These are phyloP conservation scores for Arachis stenosperma DNA, from an alignment of 306 rosid genomes.

Conservation along the genomic window DNA sequence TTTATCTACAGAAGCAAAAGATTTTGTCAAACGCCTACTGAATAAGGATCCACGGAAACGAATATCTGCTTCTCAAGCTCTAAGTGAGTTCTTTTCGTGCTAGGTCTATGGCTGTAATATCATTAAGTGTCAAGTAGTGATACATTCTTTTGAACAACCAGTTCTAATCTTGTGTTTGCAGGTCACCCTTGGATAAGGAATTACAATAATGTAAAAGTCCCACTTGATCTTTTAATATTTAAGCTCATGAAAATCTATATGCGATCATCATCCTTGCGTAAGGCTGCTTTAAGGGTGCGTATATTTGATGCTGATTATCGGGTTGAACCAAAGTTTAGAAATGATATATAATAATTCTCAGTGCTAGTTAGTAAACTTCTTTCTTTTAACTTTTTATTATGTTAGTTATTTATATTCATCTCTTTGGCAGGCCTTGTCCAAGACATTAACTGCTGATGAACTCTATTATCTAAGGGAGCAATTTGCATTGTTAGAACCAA, in stretches of 20 bases:
- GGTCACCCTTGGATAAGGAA: slow-evolving; percentile 97
- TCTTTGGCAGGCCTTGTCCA: slow-evolving; percentile 82
- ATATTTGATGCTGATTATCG: slow-evolving; percentile 30
- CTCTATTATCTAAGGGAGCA: slow-evolving; percentile 88
- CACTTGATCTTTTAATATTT: slow-evolving; percentile 83
- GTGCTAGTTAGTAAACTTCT: neutral
- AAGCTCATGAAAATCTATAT: slow-evolving; percentile 83
- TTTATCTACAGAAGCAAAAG: slow-evolving; percentile 82
- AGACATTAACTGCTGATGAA: slow-evolving; percentile 89
- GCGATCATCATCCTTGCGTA: slow-evolving; percentile 94
- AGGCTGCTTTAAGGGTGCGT: slow-evolving; percentile 97
- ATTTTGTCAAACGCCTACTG: slow-evolving; percentile 89
- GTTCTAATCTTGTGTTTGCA: slow-evolving; percentile 52
- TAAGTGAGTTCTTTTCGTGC: slow-evolving; percentile 62
- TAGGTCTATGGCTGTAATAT: slow-evolving; percentile 27
- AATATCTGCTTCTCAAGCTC: slow-evolving; percentile 94
- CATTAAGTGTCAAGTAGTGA: slow-evolving; percentile 27
- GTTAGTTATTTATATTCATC: slow-evolving; percentile 31
- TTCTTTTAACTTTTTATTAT: neutral
- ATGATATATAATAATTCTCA: slow-evolving; percentile 3
- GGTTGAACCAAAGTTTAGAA: slow-evolving; percentile 8
- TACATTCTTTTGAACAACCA: slow-evolving; percentile 31
- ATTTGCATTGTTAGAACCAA: slow-evolving; percentile 77
- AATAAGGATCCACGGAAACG: slow-evolving; percentile 95
- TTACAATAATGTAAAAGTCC: slow-evolving; percentile 68